Evolutionary conservation across 345 rosid genomes (phyloP), one percentile per base, ranked within the genome.

Genomic region (Citrus maxima): DNA sequence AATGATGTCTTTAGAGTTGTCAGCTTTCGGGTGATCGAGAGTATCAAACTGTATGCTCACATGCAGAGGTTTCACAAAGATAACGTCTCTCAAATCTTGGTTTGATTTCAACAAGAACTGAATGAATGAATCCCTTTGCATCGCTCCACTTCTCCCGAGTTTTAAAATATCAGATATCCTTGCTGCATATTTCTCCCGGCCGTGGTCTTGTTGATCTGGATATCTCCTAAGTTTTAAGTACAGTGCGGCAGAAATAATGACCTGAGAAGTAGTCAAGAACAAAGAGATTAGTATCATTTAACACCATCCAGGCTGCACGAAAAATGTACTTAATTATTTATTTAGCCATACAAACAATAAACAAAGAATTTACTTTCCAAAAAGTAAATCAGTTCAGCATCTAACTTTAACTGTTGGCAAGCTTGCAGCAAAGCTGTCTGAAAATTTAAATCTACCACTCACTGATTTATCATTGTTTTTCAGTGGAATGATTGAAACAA

Each of bases 1-100:
- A 80, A 92, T 77, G 19, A 90, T 85, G 63, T 79, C 92, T 82
- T 88, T 93, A 3, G 85, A 77, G 72, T 89, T 90, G 67, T 90
- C 90, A 2, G 89, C 93, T 84, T 89, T 93, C 14, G 97, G 95
- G 81, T 93, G 98, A 82, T 86, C 80, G 62, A 28, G 83, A 3
- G 85, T 72, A 72, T 90, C 85, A 12, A 97, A 78, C 61, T 77
- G 87, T 84, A 97, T 82, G 72, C 92, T 89, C 64, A 92, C 91
- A 63, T 90, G 94, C 34, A 97, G 71, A 0, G 98, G 94, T 80
- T 85, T 97, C 75, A 89, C 61, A 74, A 97, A 90, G 69, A 90
- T 77, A 62, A 89, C 76, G 75, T 94, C 93, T 81, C 86, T 87
- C 80, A 93, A 54, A 83, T 94, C 90, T 67, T 83, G 78, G 58